Conservation (phyloP, 441 rosid species). For the Corymbia calophylla region DNA sequence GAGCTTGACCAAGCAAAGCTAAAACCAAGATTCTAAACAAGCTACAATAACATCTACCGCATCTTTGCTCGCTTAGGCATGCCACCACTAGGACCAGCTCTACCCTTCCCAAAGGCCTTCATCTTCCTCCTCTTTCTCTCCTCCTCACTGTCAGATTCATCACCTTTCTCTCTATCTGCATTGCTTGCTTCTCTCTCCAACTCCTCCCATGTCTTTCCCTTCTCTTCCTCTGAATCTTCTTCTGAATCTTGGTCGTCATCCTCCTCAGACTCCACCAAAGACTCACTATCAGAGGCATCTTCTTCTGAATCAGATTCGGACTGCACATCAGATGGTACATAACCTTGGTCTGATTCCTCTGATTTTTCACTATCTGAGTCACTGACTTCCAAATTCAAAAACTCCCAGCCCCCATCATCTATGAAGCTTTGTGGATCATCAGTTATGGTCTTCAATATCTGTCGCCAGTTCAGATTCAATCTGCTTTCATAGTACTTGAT, state of each 20-base stretch:
- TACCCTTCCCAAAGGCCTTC: conserved; percentile 63
- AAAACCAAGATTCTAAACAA: neutral
- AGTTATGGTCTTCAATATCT: conserved; percentile 73
- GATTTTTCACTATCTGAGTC: conserved; percentile 79
- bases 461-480: conserved; percentile 89
- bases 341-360: conserved; percentile 77
- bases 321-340: conserved; percentile 75
- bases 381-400: conserved; percentile 76
- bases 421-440: conserved; percentile 85
- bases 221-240: conserved; percentile 78
- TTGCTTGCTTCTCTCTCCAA: conserved; percentile 88
- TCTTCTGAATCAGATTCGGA: conserved; percentile 74
- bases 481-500: conserved; percentile 89
- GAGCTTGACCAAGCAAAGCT: neutral
- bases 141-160: conserved; percentile 82
- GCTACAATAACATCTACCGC: neutral
- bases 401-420: conserved; percentile 91
- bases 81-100: conserved; percentile 29
- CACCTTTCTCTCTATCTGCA: conserved; percentile 83
- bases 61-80: conserved; percentile 34
- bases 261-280: conserved; percentile 79
- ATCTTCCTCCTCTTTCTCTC: conserved; percentile 83
- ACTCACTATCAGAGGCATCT: conserved; percentile 62
- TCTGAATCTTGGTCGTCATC: conserved; percentile 61
- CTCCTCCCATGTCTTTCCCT: conserved; percentile 96